These are phyloP conservation scores for Diospyros lotus DNA, from an alignment of 148 eudicot genomes.

Conservation along the genomic window DNA sequence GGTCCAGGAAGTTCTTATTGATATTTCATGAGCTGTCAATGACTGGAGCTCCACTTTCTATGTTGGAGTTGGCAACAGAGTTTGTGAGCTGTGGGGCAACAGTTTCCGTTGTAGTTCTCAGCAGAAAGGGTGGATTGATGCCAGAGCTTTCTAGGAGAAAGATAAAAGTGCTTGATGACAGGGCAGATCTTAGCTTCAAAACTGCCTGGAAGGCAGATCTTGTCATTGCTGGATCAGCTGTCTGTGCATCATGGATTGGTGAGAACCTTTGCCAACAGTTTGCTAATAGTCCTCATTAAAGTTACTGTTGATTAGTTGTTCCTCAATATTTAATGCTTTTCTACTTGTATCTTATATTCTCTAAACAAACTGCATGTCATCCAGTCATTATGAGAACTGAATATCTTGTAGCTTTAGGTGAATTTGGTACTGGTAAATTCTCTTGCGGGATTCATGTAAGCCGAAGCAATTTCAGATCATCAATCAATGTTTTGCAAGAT, in stretches of 20 bases:
- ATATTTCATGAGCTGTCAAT: constrained; percentile 91
- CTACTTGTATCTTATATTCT: not conserved
- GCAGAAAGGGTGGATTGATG: constrained; percentile 86
- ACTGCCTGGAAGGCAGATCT: constrained; percentile 94
- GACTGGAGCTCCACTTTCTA: constrained; percentile 98
- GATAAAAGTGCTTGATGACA: constrained; percentile 84
- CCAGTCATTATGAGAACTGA: not conserved
- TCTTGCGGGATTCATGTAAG: not conserved
- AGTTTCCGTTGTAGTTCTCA: constrained; percentile 79
- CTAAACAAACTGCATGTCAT: not conserved
- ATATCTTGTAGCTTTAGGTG: not conserved
- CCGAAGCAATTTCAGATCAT: not conserved
- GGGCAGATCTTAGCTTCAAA: constrained; percentile 78
- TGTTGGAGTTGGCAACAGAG: constrained; percentile 96
- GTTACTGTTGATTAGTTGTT: constrained; percentile 3
- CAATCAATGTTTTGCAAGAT: not conserved
- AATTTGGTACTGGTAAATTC: not conserved
- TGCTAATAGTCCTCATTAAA: not conserved
- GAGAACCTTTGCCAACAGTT: constrained; percentile 16
- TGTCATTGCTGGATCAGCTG: constrained; percentile 97
- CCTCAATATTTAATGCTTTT: not conserved
- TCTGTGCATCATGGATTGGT: constrained; percentile 98
- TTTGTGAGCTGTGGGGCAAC: constrained; percentile 96
- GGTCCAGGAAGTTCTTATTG: constrained; percentile 93
- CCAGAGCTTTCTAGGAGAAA: constrained; percentile 77